phyloP scores from a whole-genome alignment of 1,139 yeast species.

The Hemisphaericaspora subhashii region DNA sequence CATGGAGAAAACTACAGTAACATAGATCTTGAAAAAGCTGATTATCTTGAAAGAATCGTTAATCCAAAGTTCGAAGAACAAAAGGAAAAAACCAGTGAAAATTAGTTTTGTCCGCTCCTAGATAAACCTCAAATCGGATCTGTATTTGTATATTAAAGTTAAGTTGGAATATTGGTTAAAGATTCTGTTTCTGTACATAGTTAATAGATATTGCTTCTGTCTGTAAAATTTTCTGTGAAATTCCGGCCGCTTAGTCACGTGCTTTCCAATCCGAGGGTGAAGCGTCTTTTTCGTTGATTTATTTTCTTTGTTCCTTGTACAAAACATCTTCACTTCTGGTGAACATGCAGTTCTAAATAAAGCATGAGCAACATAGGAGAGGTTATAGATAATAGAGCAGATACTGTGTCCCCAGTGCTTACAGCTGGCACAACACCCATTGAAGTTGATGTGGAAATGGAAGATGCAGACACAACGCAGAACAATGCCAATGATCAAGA shows the following conservation, averaged over 20 bases:
- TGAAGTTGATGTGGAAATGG: slow-evolving; percentile 13
- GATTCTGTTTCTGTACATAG: not conserved
- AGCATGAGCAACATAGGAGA: not conserved
- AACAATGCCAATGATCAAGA: slow-evolving; percentile 14
- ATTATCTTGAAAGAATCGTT: slow-evolving; percentile 47
- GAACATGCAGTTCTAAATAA: not conserved
- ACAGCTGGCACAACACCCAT: slow-evolving; percentile 7
- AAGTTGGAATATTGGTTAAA: too few species aligned
- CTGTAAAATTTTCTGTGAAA: too few species aligned
- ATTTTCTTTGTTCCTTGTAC: not conserved
- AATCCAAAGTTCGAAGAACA: slow-evolving; percentile 22
- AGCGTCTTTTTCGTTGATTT: not conserved
- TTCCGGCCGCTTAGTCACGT: too few species aligned
- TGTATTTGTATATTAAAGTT: too few species aligned
- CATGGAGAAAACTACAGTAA: slow-evolving; percentile 56
- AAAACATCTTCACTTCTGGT: not conserved
- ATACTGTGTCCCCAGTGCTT: not conserved
- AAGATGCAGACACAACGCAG: slow-evolving; percentile 7
- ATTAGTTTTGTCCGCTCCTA: not conserved
- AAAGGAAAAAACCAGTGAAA: not conserved
- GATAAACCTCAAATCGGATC: too few species aligned
- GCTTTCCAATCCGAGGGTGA: too few species aligned
- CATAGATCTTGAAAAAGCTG: slow-evolving; percentile 37
- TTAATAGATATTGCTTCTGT: too few species aligned
- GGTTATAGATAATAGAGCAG: not conserved